Evolutionary conservation across 2,329 filamentous ascomycete species (phyloP).

Genomic region (Chaetothyriales sp.): DNA sequence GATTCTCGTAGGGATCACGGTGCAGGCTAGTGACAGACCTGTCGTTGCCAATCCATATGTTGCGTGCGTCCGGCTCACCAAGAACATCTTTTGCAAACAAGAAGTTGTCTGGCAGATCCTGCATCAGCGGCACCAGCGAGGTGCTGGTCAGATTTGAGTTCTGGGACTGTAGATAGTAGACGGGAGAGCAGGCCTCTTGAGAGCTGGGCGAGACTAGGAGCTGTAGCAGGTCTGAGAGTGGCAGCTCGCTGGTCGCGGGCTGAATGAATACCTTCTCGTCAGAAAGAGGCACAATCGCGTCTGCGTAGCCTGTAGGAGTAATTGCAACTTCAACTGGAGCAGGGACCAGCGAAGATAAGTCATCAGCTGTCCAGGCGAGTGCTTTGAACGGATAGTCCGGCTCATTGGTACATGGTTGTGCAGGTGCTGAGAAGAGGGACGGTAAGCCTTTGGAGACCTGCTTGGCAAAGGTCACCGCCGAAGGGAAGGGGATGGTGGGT

Average conservation of each 20-base stretch:
- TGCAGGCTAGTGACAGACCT: conserved; percentile 15
- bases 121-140: conserved; percentile 5
- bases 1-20: conserved; percentile 18
- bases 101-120: conserved; percentile 9
- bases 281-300: conserved; percentile 8
- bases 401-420: conserved; percentile 1
- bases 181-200: background rate
- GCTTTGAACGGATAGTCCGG: conserved; percentile 5
- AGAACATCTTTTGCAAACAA: conserved; percentile 10
- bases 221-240: conserved; percentile 9
- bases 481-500: conserved; percentile 7
- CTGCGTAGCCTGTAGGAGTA: conserved; percentile 15
- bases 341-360: conserved; percentile 6
- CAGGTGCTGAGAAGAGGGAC: conserved; percentile 7
- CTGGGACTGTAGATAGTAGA: conserved; percentile 18
- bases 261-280: conserved; percentile 12
- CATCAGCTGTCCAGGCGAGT: conserved; percentile 12
- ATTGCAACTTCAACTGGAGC: conserved; percentile 15
- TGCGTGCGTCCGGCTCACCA: conserved; percentile 14
- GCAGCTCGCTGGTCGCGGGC: conserved; percentile 12
- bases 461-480: conserved; percentile 13
- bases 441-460: conserved; percentile 13
- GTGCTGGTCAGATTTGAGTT: conserved; percentile 15
- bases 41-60: conserved; percentile 17
- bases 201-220: conserved; percentile 2